phyloP scores from a whole-genome alignment of 306 rosid genomes.

The Rosa multiflora region DNA sequence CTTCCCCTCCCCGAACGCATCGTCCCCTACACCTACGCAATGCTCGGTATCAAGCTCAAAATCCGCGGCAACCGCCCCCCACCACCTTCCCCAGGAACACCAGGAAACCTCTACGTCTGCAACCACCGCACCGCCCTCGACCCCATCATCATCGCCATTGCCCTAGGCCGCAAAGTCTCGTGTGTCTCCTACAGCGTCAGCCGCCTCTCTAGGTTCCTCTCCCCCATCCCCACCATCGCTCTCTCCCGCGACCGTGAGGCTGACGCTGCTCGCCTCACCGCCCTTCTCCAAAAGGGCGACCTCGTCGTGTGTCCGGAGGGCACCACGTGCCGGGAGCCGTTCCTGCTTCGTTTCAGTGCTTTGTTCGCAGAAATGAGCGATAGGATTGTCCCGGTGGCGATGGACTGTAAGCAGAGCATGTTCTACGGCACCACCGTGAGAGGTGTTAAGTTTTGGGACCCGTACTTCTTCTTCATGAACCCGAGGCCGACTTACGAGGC shows the following conservation, averaged over 20 bases:
- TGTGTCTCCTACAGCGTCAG: constrained; percentile 88
- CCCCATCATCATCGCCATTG: constrained; percentile 81
- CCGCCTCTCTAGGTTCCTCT: constrained; percentile 84
- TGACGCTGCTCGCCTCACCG: constrained; percentile 71
- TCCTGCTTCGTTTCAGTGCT: constrained; percentile 80
- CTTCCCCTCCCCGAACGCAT: constrained; percentile 95
- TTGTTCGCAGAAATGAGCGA: constrained; percentile 92
- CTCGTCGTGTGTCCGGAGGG: constrained; percentile 96
- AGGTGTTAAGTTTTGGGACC: constrained; percentile 92
- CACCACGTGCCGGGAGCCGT: constrained; percentile 85
- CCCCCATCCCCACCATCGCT: constrained; percentile 90
- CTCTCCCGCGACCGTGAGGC: constrained; percentile 91
- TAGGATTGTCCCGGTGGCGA: constrained; percentile 91
- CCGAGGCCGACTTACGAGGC: constrained; percentile 85
- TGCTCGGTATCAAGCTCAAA: constrained; percentile 78
- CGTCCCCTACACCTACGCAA: constrained; percentile 86
- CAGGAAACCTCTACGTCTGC: constrained; percentile 96
- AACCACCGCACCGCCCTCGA: constrained; percentile 92
- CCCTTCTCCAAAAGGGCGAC: constrained; percentile 76
- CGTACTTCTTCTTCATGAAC: constrained; percentile 95
- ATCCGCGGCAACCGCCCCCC: constrained; percentile 89
- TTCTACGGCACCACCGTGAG: constrained; percentile 88
- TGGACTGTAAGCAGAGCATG: constrained; percentile 81
- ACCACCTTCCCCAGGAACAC: constrained; percentile 71
- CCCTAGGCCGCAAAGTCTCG: constrained; percentile 89